Percentiles rank a stretch among this genome's conserved stretches.
Evolutionary conservation across 2,329 filamentous ascomycete species (phyloP).

Genomic region (Gremmenia infestans): DNA sequence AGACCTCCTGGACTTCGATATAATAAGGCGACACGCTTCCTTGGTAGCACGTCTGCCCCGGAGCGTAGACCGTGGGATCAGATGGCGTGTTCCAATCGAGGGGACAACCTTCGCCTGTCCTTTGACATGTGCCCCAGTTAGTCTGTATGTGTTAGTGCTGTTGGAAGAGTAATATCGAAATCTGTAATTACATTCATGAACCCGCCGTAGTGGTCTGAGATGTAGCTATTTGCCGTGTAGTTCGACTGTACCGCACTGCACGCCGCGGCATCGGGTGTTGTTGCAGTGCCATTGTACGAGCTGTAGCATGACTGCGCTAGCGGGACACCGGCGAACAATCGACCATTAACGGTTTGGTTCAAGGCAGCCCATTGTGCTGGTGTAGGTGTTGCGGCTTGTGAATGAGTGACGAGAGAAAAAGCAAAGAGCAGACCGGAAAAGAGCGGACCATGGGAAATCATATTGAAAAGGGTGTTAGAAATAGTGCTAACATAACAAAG

Average conservation of each 20-base stretch:
- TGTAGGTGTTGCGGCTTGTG: neutral
- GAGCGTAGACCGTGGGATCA: neutral
- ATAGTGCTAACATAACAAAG: neutral
- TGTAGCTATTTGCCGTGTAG: neutral
- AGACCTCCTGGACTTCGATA: slow-evolving; percentile 18
- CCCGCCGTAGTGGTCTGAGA: neutral
- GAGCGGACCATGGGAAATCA: neutral
- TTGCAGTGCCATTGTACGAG: neutral
- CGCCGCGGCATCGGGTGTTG: neutral
- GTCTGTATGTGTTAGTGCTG: neutral
- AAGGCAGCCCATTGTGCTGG: neutral
- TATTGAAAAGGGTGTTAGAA: neutral
- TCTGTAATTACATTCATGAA: neutral
- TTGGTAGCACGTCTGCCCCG: slow-evolving; percentile 9
- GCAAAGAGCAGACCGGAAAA: neutral
- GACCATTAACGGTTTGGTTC: neutral
- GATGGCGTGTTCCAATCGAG: neutral
- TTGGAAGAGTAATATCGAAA: neutral
- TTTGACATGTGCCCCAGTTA: neutral
- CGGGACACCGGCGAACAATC: neutral
- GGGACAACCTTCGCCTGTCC: neutral
- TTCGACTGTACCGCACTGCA: neutral
- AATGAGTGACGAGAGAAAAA: neutral
- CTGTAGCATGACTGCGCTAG: neutral
- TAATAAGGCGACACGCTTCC: slow-evolving; percentile 14